phyloP scores from a whole-genome alignment of 148 eudicot genomes.

The Diospyros lotus region DNA sequence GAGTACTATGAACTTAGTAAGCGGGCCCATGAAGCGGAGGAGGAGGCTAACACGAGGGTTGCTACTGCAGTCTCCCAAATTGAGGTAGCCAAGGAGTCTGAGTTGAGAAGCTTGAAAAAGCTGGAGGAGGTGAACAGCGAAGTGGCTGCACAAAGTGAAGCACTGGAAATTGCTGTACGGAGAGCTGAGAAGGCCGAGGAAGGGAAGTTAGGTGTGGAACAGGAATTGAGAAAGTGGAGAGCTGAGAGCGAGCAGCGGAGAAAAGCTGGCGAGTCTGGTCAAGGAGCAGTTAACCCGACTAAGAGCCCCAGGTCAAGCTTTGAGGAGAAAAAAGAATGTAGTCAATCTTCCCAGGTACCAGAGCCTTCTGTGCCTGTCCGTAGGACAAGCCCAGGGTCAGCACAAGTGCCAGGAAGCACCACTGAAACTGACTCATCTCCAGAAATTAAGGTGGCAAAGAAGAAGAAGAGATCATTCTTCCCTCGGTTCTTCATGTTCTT shows the following conservation, averaged over 20 bases:
- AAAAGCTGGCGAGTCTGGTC: slow-evolving; percentile 48
- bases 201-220: slow-evolving; percentile 82
- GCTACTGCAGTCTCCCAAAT: slow-evolving; percentile 59
- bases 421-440: slow-evolving; percentile 28
- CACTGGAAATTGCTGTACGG: slow-evolving; percentile 48
- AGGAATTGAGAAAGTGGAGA: slow-evolving; percentile 86
- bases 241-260: slow-evolving; percentile 72
- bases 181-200: slow-evolving; percentile 79
- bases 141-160: slow-evolving; percentile 52
- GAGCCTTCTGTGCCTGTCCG: slow-evolving; percentile 16
- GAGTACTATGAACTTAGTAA: slow-evolving; percentile 88
- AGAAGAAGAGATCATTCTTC: slow-evolving; percentile 48
- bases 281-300: slow-evolving; percentile 12
- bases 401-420: slow-evolving; percentile 11
- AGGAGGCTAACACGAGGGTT: slow-evolving; percentile 62
- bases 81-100: slow-evolving; percentile 70
- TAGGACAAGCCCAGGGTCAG: slow-evolving; percentile 16
- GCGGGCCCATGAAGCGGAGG: slow-evolving; percentile 84
- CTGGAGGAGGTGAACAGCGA: slow-evolving; percentile 60
- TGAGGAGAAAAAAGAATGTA: slow-evolving; percentile 36
- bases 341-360: slow-evolving; percentile 8
- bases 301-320: slow-evolving; percentile 42
- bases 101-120: slow-evolving; percentile 45
- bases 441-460: slow-evolving; percentile 27
- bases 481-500: slow-evolving; percentile 48